These are phyloP conservation scores for Lasiodiplodia sp. DNA, from an alignment of 2,329 filamentous ascomycete species.

Conservation along the genomic window DNA sequence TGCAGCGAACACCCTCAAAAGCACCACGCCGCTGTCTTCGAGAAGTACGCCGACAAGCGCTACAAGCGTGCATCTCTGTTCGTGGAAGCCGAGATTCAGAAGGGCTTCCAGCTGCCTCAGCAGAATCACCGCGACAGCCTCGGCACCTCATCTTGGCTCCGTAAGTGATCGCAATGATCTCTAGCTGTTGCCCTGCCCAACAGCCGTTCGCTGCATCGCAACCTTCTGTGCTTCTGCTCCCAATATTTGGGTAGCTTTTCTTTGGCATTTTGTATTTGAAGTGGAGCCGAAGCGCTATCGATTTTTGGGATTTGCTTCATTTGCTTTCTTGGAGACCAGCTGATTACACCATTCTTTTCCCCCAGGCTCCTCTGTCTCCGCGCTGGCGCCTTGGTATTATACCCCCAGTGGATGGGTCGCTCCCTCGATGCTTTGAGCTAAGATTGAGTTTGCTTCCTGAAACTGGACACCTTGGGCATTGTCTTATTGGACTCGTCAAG, in stretches of 20 bases:
- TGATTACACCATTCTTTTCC: slow-evolving; percentile 18
- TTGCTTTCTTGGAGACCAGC: slow-evolving; percentile 9
- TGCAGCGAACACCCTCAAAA: slow-evolving; percentile 82
- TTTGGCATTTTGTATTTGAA: slow-evolving; percentile 15
- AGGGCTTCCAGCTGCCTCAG: slow-evolving; percentile 62
- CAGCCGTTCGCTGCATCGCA: slow-evolving; percentile 1
- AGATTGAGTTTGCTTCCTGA: slow-evolving; percentile 7
- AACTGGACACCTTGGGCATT: slow-evolving; percentile 16
- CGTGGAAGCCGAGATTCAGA: slow-evolving; percentile 76
- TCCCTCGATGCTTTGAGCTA: background rate
- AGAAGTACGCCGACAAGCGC: slow-evolving; percentile 88
- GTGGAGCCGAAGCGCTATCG: background rate
- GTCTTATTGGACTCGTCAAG: slow-evolving; percentile 4
- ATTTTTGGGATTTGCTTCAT: slow-evolving; percentile 9
- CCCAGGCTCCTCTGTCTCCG: slow-evolving; percentile 8
- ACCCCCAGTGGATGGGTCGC: slow-evolving; percentile 9
- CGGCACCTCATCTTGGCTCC: slow-evolving; percentile 13
- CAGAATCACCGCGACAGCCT: slow-evolving; percentile 38
- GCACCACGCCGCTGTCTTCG: slow-evolving; percentile 86
- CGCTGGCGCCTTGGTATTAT: slow-evolving; percentile 10
- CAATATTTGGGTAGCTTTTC: background rate
- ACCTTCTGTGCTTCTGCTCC: slow-evolving; percentile 1
- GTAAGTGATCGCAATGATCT: slow-evolving; percentile 4
- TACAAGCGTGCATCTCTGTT: slow-evolving; percentile 86
- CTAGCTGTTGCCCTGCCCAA: background rate